Evolutionary conservation across 345 rosid species (phyloP).

Genomic region (Citrus maxima): DNA sequence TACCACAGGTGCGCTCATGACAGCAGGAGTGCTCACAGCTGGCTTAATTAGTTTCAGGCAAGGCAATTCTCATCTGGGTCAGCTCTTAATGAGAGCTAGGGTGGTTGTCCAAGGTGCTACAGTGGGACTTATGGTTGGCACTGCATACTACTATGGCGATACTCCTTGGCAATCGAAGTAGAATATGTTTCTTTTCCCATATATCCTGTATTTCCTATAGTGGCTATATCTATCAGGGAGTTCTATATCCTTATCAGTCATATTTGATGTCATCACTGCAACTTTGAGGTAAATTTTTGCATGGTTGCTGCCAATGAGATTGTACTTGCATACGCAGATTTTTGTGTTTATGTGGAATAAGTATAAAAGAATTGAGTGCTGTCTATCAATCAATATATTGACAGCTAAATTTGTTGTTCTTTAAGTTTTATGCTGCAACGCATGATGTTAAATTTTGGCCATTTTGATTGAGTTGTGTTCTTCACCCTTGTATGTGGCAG

Average conservation of each 20-base stretch:
- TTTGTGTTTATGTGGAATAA: background rate
- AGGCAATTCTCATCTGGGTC: conserved; percentile 76
- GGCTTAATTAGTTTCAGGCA: conserved; percentile 82
- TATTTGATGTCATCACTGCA: background rate
- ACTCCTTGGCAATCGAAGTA: conserved; percentile 66
- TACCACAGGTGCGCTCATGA: conserved; percentile 70
- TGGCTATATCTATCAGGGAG: background rate
- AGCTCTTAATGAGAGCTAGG: conserved; percentile 76
- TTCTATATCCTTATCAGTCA: background rate
- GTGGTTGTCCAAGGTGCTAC: conserved; percentile 88
- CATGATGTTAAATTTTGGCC: background rate
- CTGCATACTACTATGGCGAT: conserved; percentile 87
- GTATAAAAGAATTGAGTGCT: background rate
- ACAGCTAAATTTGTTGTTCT: background rate
- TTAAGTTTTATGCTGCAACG: background rate
- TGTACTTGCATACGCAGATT: background rate
- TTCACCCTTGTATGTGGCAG: background rate
- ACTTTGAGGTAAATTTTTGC: background rate
- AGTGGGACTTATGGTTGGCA: conserved; percentile 79
- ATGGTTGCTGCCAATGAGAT: background rate
- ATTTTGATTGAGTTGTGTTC: background rate
- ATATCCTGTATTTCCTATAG: background rate
- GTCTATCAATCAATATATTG: background rate
- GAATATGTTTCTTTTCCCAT: background rate
- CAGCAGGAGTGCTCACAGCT: conserved; percentile 96